phyloP scores from a whole-genome alignment of 2,329 filamentous ascomycete genomes.

The Fusarium sp. region DNA sequence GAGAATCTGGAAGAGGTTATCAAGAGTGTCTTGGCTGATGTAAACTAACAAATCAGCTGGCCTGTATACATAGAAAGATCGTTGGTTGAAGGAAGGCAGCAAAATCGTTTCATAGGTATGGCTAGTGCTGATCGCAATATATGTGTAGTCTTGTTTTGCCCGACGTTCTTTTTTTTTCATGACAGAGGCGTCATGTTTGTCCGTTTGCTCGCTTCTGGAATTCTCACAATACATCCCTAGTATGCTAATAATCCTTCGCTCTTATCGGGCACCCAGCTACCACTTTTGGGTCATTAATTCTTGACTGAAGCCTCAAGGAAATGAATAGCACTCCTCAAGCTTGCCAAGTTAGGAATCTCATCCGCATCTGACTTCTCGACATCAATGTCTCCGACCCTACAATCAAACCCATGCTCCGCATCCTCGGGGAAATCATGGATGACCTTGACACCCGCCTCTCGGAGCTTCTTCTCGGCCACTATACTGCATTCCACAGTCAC shows the following conservation, averaged over 20 bases:
- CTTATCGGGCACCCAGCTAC: too few species aligned
- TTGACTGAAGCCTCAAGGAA: constrained; percentile 26
- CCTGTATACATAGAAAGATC: too few species aligned
- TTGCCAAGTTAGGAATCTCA: not conserved
- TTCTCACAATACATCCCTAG: too few species aligned
- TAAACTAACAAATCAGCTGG: not conserved
- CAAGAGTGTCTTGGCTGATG: not conserved
- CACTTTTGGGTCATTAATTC: not conserved
- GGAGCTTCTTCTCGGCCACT: constrained; percentile 36
- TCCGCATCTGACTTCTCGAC: constrained; percentile 31
- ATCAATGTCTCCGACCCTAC: constrained; percentile 19
- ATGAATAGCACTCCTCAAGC: constrained; percentile 28
- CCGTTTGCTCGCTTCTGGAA: too few species aligned
- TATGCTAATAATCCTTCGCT: too few species aligned
- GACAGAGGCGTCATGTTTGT: too few species aligned
- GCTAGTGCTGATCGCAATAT: too few species aligned
- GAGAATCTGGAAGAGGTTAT: constrained; percentile 10
- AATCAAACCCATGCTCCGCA: constrained; percentile 43
- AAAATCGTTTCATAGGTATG: too few species aligned
- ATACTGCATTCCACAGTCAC: constrained; percentile 37
- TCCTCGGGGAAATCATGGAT: constrained; percentile 33
- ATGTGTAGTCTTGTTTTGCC: too few species aligned
- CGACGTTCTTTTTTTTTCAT: too few species aligned
- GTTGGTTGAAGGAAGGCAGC: too few species aligned
- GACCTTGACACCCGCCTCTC: constrained; percentile 15